Conservation (phyloP, 75 land plant species). For the Pinus taeda region DNA sequence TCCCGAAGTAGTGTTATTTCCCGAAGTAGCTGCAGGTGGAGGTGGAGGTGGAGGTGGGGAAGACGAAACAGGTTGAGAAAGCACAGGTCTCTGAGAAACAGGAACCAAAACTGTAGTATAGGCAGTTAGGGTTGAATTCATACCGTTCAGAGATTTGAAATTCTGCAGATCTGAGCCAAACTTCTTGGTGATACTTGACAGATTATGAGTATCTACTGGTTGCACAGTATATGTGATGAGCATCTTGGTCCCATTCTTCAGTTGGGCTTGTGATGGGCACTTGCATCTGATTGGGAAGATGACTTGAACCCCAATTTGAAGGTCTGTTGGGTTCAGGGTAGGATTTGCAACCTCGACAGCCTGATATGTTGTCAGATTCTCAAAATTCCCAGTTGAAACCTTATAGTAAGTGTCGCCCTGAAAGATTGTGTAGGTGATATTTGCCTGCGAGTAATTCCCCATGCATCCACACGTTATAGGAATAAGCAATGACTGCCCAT, state of each 20-base stretch:
- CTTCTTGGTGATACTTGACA: slow-evolving; percentile 7
- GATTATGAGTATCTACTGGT: slow-evolving; percentile 18
- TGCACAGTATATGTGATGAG: slow-evolving; percentile 49
- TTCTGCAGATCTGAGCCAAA: slow-evolving; percentile 14
- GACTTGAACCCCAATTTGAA: slow-evolving; percentile 26
- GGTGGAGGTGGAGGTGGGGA: background rate
- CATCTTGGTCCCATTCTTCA: slow-evolving; percentile 18
- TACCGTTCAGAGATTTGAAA: slow-evolving; percentile 23
- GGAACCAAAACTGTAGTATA: slow-evolving; percentile 30
- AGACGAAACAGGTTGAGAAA: slow-evolving; percentile 15
- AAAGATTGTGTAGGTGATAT: slow-evolving; percentile 41
- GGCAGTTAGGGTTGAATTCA: background rate
- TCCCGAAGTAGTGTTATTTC: background rate
- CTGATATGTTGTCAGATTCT: slow-evolving; percentile 51
- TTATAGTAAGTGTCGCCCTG: slow-evolving; percentile 46
- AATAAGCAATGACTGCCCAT: slow-evolving; percentile 43
- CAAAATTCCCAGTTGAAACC: slow-evolving; percentile 35
- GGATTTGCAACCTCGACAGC: slow-evolving; percentile 52
- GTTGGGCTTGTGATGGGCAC: slow-evolving; percentile 40
- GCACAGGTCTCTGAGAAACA: slow-evolving; percentile 18
- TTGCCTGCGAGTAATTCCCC: slow-evolving; percentile 35
- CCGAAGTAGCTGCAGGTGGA: background rate
- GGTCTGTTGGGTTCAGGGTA: slow-evolving; percentile 14
- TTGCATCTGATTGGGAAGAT: slow-evolving; percentile 50
- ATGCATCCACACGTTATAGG: slow-evolving; percentile 63